Base-by-base conservation (phyloP, 176 grass and related monocot genomes). In the Ensete glaucum region DNA sequence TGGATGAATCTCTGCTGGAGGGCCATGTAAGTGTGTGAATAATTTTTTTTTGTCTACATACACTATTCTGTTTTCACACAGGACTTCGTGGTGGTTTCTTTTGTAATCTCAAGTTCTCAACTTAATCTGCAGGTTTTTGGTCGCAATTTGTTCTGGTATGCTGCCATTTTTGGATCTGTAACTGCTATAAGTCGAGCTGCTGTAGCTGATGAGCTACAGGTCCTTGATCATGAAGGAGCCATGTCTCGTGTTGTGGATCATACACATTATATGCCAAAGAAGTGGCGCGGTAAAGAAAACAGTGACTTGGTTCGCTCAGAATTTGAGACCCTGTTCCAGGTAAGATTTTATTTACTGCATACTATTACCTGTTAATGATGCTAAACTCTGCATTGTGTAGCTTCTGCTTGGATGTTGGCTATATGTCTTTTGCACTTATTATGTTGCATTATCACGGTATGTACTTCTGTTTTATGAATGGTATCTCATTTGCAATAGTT, bases 71-170 rank as follows among this genome's bases (percentile, higher is more conserved):
- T 43, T 43, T 34, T 43, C 34, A 43, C 34, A 43, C 34, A 43
- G 34, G 34, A 43, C 34, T 6, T 43, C 34, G 4, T 43, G 34
- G 34, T 4, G 3, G 34, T 43, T 43, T 43, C 34, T 5, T 43
- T 6, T 43, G 34, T 43, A 43, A 43, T 43, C 5, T 43, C 4
- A 29, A 43, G 0, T 43, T 43, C 5, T 43, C 4, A 29, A 43
- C 4, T 43, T 4, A 43, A 43, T 43, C 34, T 43, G 34, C 34
- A 43, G 34, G 34, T 43, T 43, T 91, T 94, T 27, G 95, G 95
- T 81, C 81, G 95, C 76, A 99, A 99, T 70, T 88, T 99, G 43
- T 89, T 99, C 76, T 99, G 96, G 96, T 95, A 99, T 64, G 87
- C 96, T 72, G 92, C 92, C 79, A 85, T 99, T 64, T 99, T 99